Evolutionary conservation across 495 filamentous ascomycete genomes (phyloP), one percentile per base, ranked within the genome.

Genomic region (Penicillium daleae): DNA sequence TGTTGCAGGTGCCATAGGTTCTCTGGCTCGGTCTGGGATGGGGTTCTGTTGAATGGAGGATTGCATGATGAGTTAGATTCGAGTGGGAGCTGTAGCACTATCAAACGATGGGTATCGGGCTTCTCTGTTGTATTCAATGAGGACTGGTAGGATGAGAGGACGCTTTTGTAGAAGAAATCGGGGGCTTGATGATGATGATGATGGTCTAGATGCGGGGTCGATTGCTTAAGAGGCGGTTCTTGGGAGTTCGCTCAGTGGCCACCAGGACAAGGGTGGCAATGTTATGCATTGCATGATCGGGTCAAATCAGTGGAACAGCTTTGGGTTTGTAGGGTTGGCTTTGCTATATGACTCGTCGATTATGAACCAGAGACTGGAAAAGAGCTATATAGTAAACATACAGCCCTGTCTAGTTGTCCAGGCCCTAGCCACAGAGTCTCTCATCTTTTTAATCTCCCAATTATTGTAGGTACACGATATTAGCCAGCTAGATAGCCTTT

Each of bases 1-100:
- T 26, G 37, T 48, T 21, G 32, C 24, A 48, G 35, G 32, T 29
- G 12, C 39, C 35, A 46, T 22, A 17, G 44, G 59, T 17, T 65
- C 59, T 60, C 13, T 24, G 21, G 63, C 31, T 17, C 57, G 52
- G 40, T 66, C 58, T 42, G 63, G 49, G 44, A 62, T 57, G 26
- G 55, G 35, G 15, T 32, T 39, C 24, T 59, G 27, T 24, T 64
- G 57, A 21, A 29, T 44, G 19, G 59, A 51, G 19, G 66, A 53
- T 50, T 62, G 62, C 61, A 64, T 64, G 4, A 13, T 67, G 48
- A 6, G 9, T 48, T 33, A 22, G 5, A 2, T 57, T 53, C 4
- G 5, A 29, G 12, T 2, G 5, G 26, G n/a, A 56, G 39, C 22
- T 49, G 35, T 29, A 35, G 35, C 1, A 24, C 4, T 52, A 24